These are phyloP conservation scores for Terana coerulea DNA, from an alignment of 768 basidiomycete species.

Conservation along the genomic window DNA sequence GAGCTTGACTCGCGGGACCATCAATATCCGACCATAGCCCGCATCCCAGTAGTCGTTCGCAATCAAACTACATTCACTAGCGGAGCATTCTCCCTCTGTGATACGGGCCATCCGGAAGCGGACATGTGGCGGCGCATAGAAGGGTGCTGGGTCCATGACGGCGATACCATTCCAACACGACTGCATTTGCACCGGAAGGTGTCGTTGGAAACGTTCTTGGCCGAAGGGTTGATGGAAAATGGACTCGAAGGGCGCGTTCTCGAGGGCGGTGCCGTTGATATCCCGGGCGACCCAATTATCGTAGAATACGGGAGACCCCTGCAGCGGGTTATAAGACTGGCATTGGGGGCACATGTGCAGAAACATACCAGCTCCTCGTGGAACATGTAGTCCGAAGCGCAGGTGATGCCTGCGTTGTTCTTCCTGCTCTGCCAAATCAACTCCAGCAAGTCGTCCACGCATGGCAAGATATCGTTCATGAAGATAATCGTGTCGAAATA, in stretches of 20 bases:
- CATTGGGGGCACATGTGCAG: too few relatives aligned
- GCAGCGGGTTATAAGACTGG: not conserved
- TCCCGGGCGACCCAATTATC: conserved; percentile 99
- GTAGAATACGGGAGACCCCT: conserved; percentile 91
- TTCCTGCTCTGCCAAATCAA: conserved; percentile 91
- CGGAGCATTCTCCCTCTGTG: conserved; percentile 87
- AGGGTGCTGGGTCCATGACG: conserved; percentile 90
- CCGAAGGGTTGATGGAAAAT: conserved; percentile 86
- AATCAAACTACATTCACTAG: conserved; percentile 92
- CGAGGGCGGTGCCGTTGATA: conserved; percentile 96
- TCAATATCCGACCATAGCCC: conserved; percentile 94
- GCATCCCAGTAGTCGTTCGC: conserved; percentile 99
- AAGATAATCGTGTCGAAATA: conserved; percentile 96
- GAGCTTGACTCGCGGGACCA: conserved; percentile 95
- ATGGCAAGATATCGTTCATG: conserved; percentile 99
- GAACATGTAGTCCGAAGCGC: conserved; percentile 99
- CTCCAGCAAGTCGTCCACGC: conserved; percentile 96
- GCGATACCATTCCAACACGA: conserved; percentile 99
- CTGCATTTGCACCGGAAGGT: conserved; percentile 95
- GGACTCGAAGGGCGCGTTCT: conserved; percentile 94
- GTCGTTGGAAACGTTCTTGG: conserved; percentile 78
- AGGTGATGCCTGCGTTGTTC: conserved; percentile 98
- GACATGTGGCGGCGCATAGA: conserved; percentile 89
- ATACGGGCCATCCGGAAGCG: conserved; percentile 94
- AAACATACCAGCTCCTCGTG: conserved; percentile 83